Evolutionary conservation across 139 green algal genomes (phyloP), one percentile per base, ranked within the genome.

Genomic region (Chlorella sp.): DNA sequence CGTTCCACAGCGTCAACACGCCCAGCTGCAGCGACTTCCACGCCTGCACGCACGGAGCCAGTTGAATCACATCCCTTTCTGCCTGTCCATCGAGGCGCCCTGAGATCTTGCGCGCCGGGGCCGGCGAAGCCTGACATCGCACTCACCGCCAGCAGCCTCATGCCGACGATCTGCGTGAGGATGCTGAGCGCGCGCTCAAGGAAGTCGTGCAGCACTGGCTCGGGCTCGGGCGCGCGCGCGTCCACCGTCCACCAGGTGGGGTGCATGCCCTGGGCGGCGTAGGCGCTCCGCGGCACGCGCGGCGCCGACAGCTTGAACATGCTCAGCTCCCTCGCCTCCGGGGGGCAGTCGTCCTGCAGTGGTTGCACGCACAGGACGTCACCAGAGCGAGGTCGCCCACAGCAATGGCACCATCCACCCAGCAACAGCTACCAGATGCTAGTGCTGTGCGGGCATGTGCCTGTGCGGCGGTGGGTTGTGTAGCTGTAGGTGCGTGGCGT

Each of bases 231-330:
- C 5, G 80, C 75, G 4, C 73, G 70, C 23, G 86, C 76, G 6
- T 81, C 74, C 31, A 93, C 78, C 20, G 82, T 90, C 86, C 86
- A 93, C 88, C 88, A 93, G 34, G 74, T 81, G 50, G 69, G 73
- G 35, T 69, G 82, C 70, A 20, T 29, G 20, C 55, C 55, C 14
- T 27, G 17, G 42, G 10, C 17, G 55, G 22, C 27, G 55, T 27
- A 29, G 27, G 4, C 29, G 2, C 23, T 23, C 29, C 61, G 61
- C 5, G 29, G 31, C 32, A 27, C 20, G 6, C 63, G 63, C 5
- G 63, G 63, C 5, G 32, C 31, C 2, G 32, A 51, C 32, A 82
- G 72, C 49, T 73, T 55, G 49, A 80, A 81, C 50, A 82, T 32
- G 62, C 80, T 77, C 42, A 85, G 76, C 49, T 85, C 78, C 33